Evolutionary conservation across 257 asterid species (phyloP).

Genomic region (Primulina eburnea): DNA sequence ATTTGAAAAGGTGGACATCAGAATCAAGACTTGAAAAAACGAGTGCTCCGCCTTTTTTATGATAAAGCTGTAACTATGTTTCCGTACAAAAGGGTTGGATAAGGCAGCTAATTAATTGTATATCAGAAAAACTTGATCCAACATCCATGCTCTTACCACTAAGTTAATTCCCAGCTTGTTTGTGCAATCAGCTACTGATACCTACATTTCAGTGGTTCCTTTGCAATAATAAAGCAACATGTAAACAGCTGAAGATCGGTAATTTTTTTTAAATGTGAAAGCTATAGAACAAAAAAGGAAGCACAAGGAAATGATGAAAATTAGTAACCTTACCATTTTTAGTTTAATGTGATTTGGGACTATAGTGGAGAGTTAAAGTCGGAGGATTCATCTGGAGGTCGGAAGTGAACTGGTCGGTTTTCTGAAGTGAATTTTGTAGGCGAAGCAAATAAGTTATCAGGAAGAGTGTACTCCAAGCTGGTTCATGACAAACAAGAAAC

Average conservation of each 20-base stretch:
- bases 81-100: not conserved
- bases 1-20: constrained; percentile 13
- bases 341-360: constrained; percentile 53
- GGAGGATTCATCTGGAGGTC: constrained; percentile 39
- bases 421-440: constrained; percentile 67
- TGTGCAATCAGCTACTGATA: constrained; percentile 38
- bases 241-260: constrained; percentile 6
- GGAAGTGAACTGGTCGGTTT: constrained; percentile 32
- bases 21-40: constrained; percentile 11
- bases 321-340: constrained; percentile 68
- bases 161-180: constrained; percentile 46
- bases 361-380: constrained; percentile 36
- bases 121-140: not conserved
- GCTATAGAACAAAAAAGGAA: not conserved
- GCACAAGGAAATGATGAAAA: not conserved
- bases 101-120: not conserved
- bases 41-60: not conserved
- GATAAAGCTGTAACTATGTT: not conserved
- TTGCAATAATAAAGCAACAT: constrained; percentile 53
- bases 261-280: not conserved
- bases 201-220: constrained; percentile 78
- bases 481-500: constrained; percentile 18
- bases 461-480: constrained; percentile 81
- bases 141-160: constrained; percentile 44
- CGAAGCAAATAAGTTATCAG: constrained; percentile 81